phyloP scores from a whole-genome alignment of 768 basidiomycete genomes.

The Termitomyces titanicus region DNA sequence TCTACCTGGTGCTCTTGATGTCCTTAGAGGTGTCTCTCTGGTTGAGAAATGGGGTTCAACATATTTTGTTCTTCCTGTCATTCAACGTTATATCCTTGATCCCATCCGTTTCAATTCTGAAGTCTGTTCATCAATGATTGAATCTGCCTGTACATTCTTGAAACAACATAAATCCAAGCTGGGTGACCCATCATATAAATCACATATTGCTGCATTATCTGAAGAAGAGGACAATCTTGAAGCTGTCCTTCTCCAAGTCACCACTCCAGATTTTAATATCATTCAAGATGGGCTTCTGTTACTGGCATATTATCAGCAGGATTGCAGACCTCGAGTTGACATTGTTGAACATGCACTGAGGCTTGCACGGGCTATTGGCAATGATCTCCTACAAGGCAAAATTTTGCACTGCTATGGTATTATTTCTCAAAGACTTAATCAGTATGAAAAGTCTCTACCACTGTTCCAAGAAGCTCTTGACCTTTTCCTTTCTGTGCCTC shows the following conservation, averaged over 20 bases:
- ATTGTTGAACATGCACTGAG: neutral
- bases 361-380: neutral
- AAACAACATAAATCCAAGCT: constrained; percentile 7
- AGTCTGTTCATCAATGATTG: constrained; percentile 5
- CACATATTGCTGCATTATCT: neutral
- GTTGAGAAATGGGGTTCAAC: too few relatives aligned
- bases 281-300: constrained; percentile 11
- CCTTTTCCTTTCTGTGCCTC: neutral
- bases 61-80: constrained; percentile 16
- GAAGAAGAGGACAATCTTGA: neutral
- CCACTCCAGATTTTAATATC: neutral
- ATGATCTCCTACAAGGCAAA: neutral
- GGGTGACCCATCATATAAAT: constrained; percentile 9
- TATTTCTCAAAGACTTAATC: neutral
- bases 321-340: neutral
- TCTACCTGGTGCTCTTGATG: too few relatives aligned
- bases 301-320: neutral
- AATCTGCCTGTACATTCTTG: constrained; percentile 13
- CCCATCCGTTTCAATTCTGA: constrained; percentile 4
- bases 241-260: neutral
- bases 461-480: neutral
- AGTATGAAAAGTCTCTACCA: neutral
- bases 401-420: neutral
- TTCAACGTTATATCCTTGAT: constrained; percentile 16
- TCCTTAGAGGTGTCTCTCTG: too few relatives aligned